A percentile compares a stretch with the other conserved stretches of the same genome.
Conservation (phyloP, 1,139 yeast genomes). For the Yueomyces sp. region DNA sequence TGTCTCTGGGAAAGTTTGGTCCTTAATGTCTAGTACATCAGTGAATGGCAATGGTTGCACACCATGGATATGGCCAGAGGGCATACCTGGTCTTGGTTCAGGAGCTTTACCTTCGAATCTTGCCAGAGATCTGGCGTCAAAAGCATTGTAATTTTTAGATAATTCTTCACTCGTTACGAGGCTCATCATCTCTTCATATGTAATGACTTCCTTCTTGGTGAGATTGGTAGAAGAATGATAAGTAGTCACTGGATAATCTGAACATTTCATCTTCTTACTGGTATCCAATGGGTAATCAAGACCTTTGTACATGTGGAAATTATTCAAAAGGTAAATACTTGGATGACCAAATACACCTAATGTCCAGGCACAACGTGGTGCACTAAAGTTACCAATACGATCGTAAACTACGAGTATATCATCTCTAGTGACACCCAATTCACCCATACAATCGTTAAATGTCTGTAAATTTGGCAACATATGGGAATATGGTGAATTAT, state of each 20-base stretch:
- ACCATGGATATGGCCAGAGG: slow-evolving; percentile 84
- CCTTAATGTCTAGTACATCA: slow-evolving; percentile 38
- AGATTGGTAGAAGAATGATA: slow-evolving; percentile 40
- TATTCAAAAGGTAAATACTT: slow-evolving; percentile 55
- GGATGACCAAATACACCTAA: slow-evolving; percentile 65
- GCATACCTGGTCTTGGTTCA: slow-evolving; percentile 79
- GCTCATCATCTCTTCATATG: slow-evolving; percentile 33
- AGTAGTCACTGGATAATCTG: slow-evolving; percentile 29
- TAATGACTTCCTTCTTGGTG: slow-evolving; percentile 49
- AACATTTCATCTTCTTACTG: slow-evolving; percentile 9
- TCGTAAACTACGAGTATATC: slow-evolving; percentile 79
- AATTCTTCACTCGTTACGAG: slow-evolving; percentile 37
- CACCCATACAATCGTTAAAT: slow-evolving; percentile 42
- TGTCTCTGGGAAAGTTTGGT: slow-evolving; percentile 31
- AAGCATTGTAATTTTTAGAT: slow-evolving; percentile 36
- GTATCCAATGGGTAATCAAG: slow-evolving; percentile 30
- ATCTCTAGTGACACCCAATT: slow-evolving; percentile 28
- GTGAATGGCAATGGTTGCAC: slow-evolving; percentile 67
- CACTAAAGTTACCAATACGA: slow-evolving; percentile 67
- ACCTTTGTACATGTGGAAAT: slow-evolving; percentile 41
- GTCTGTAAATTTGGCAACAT: slow-evolving; percentile 60
- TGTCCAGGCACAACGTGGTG: slow-evolving; percentile 91
- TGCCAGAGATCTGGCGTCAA: slow-evolving; percentile 73
- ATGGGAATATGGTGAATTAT: slow-evolving; percentile 60
- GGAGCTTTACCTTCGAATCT: slow-evolving; percentile 70